Base-by-base conservation (phyloP, 2,329 filamentous ascomycete genomes). In the Raffaelea deltoideospora region DNA sequence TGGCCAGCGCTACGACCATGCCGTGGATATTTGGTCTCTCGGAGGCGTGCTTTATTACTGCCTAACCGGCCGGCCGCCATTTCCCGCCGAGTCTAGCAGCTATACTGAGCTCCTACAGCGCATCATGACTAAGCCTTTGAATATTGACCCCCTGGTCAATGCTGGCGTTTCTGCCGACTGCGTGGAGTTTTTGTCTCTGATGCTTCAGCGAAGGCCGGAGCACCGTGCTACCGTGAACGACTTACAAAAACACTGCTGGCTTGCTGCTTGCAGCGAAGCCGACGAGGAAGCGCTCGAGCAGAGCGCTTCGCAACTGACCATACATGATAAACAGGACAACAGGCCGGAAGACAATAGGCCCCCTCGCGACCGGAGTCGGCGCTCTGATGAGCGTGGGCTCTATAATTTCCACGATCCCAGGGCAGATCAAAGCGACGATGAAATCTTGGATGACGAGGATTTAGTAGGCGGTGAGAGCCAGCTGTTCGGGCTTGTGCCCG, bases 21-120 rank as follows among this genome's bases (percentile, higher is more conserved):
- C 86, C 2, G 83, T 96, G 23, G 90, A 98, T 52, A 82, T 95
- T 43, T 98, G 90, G 88, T 96, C 90, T 0, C 73, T 94, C 33
- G 90, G 84, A 14, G 90, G 87, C 13, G 90, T 98, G 2, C 59
- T 96, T 6, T 98, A 86, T 60, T 90, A 82, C 50, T 67, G 84
- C 7, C 63, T 98, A n/a, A 86, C 79, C 5, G 75, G 73, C 10
- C 67, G 68, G 22, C 81, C 88, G 21, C 88, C 90, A 1, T 96
- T 84, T 53, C 79, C 79, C 21, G 86, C 82, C 14, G 74, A 76
- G 43, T 75, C 71, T 21, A 83, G 85, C 46, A 78, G 75, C 44
- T 82, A 88, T 42, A 76, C 76, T 4, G 79, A 83, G 47, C 77
- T 96, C 57, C 70, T 94, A 40, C 67, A 84, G 43, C 81, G 76